Evolutionary conservation across 148 eudicot species (phyloP).

Genomic region (Rhododendron ferrugineum): DNA sequence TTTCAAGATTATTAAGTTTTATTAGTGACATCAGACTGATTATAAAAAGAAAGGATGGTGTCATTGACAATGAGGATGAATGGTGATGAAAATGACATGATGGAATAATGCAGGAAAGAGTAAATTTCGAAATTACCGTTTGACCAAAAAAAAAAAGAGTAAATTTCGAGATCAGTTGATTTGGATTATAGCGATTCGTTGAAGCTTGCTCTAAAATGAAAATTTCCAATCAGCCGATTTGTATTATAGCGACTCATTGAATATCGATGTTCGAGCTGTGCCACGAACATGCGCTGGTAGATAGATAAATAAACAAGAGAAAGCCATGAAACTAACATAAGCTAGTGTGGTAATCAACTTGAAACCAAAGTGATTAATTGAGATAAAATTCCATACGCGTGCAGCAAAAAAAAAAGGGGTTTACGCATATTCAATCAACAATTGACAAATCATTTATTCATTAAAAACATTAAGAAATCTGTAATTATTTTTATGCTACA

Average conservation of each 20-base stretch:
- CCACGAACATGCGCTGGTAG: too few species aligned
- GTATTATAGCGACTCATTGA: too few species aligned
- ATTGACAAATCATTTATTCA: too few species aligned
- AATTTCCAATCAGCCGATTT: too few species aligned
- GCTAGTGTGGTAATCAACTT: too few species aligned
- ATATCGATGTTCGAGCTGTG: too few species aligned
- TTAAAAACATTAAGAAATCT: too few species aligned
- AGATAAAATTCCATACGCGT: background rate
- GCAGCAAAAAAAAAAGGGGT: background rate
- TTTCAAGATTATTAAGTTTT: background rate
- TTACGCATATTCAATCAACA: too few species aligned
- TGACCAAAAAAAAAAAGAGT: too few species aligned
- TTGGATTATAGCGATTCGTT: background rate
- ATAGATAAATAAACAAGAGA: background rate
- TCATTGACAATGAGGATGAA: background rate
- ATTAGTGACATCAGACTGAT: background rate
- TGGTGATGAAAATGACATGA: background rate
- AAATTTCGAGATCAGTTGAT: background rate
- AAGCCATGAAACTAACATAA: background rate
- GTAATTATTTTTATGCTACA: background rate
- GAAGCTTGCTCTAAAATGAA: background rate
- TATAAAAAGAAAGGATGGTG: background rate
- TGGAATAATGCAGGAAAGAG: background rate
- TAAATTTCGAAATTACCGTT: too few species aligned
- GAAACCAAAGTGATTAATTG: background rate